phyloP scores from a whole-genome alignment of 345 rosid species.

The Gossypium stocksii region DNA sequence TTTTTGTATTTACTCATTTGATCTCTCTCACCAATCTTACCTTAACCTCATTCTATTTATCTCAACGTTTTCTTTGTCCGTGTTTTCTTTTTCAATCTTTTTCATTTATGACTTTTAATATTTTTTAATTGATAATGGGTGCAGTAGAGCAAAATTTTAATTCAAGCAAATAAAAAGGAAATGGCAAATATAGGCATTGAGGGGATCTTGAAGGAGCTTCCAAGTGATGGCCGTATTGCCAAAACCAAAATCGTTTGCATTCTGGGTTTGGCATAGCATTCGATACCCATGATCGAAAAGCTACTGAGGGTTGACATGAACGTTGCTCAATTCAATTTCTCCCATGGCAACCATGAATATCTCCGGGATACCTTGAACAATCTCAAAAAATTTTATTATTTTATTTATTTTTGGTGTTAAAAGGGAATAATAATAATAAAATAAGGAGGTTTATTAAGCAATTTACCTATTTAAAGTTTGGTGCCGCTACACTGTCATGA shows the following conservation, averaged over 20 bases:
- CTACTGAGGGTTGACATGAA: conserved; percentile 88
- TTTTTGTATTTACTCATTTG: too few species aligned
- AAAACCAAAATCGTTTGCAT: conserved; percentile 92
- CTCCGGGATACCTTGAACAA: conserved; percentile 80
- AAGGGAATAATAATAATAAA: too few species aligned
- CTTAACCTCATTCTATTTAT: too few species aligned
- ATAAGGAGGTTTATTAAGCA: too few species aligned
- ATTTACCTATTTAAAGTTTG: too few species aligned
- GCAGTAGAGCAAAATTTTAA: background rate
- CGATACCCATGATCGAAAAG: conserved; percentile 81
- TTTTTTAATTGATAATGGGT: background rate
- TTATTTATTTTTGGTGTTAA: too few species aligned
- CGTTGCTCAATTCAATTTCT: conserved; percentile 95
- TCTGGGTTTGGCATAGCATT: conserved; percentile 77
- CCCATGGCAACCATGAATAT: conserved; percentile 92
- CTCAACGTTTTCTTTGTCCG: too few species aligned
- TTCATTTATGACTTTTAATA: too few species aligned
- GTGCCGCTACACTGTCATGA: too few species aligned
- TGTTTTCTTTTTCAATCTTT: too few species aligned
- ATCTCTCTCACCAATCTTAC: too few species aligned
- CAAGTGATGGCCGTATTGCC: conserved; percentile 56
- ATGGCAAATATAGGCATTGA: conserved; percentile 87
- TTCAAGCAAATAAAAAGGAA: background rate
- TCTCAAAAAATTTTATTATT: conserved; percentile 23
- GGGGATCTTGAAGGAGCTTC: conserved; percentile 63